These are phyloP conservation scores for Mycosphaerella sp. DNA, from an alignment of 2,329 filamentous ascomycete species.

Conservation along the genomic window DNA sequence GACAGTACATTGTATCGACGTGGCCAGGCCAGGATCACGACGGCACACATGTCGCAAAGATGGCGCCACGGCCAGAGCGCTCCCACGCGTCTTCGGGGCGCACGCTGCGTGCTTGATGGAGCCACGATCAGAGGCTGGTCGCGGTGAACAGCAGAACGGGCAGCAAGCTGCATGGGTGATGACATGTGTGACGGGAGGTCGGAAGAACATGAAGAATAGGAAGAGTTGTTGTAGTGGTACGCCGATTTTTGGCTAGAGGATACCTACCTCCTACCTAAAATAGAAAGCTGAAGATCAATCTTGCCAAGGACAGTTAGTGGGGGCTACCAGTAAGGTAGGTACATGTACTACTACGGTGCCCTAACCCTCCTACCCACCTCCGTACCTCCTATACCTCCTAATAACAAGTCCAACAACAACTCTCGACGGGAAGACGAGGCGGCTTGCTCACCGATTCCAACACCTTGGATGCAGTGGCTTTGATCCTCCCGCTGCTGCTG, in stretches of 20 bases:
- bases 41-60: neutral
- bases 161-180: neutral
- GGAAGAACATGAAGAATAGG: neutral
- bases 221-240: neutral
- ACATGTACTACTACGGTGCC: too few species aligned
- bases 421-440: too few species aligned
- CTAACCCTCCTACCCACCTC: too few species aligned
- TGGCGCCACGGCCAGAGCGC: neutral
- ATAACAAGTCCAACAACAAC: too few species aligned
- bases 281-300: neutral
- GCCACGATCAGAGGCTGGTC: neutral
- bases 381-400: too few species aligned
- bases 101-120: neutral
- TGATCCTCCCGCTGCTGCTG: too few species aligned
- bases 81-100: neutral
- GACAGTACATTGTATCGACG: neutral
- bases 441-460: too few species aligned
- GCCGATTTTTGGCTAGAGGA: neutral
- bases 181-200: neutral
- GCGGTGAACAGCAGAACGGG: neutral
- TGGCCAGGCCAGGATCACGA: neutral
- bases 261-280: neutral
- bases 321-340: too few species aligned
- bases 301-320: neutral
- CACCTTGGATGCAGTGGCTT: too few species aligned